Evolutionary conservation across 306 rosid genomes (phyloP).

Genomic region (Lathyrus sativus): DNA sequence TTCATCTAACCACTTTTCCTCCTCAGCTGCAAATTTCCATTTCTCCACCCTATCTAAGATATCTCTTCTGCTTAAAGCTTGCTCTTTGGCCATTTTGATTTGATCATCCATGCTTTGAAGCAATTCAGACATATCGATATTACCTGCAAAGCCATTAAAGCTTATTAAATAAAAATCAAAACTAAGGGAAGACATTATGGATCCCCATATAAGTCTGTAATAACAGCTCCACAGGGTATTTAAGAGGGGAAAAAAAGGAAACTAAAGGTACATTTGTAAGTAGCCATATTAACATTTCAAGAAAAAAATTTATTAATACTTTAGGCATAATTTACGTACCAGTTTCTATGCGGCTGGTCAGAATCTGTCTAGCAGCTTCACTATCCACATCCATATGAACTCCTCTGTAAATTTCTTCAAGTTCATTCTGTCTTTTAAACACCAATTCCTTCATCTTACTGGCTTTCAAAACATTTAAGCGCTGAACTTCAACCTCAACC

Average conservation of each 20-base stretch:
- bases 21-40: conserved; percentile 81
- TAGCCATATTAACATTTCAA: conserved; percentile 9
- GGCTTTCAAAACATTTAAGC: conserved; percentile 70
- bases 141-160: conserved; percentile 54
- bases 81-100: conserved; percentile 76
- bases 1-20: conserved; percentile 95
- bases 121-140: conserved; percentile 59
- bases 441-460: conserved; percentile 83
- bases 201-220: conserved; percentile 4
- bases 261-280: not conserved
- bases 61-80: conserved; percentile 86
- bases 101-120: conserved; percentile 89
- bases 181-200: conserved; percentile 4
- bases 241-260: conserved; percentile 17
- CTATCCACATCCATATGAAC: conserved; percentile 85
- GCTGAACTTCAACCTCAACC: conserved; percentile 73
- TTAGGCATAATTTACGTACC: conserved; percentile 44
- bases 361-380: conserved; percentile 65
- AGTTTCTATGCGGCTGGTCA: conserved; percentile 68
- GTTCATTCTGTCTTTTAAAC: conserved; percentile 81
- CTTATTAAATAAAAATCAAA: conserved; percentile 17
- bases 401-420: conserved; percentile 77
- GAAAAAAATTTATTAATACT: not conserved
- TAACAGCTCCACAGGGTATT: conserved; percentile 17
- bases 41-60: conserved; percentile 88